phyloP scores from a whole-genome alignment of 495 filamentous ascomycete genomes.

The Cetradonia linearis region DNA sequence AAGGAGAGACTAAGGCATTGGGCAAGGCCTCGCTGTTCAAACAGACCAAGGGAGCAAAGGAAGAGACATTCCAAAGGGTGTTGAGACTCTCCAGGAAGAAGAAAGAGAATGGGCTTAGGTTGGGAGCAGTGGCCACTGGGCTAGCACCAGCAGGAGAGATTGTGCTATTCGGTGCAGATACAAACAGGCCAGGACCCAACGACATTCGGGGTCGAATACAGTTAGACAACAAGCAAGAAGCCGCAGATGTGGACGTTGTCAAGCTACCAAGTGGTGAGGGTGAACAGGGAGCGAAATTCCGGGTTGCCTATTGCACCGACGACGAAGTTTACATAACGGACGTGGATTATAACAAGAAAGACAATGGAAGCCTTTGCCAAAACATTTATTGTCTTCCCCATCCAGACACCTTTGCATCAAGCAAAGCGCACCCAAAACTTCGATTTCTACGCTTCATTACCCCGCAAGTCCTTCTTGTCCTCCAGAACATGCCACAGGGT shows the following conservation, averaged over 20 bases:
- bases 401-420: constrained; percentile 37
- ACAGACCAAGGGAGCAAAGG: constrained; percentile 38
- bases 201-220: constrained; percentile 58
- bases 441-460: constrained; percentile 69
- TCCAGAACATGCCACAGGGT: constrained; percentile 45
- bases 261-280: constrained; percentile 36
- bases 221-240: constrained; percentile 54
- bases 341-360: constrained; percentile 29
- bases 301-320: constrained; percentile 71
- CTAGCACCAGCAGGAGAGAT: constrained; percentile 65
- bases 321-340: constrained; percentile 52
- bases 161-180: constrained; percentile 62
- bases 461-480: constrained; percentile 37
- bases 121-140: constrained; percentile 67
- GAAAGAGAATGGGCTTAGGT: constrained; percentile 35
- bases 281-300: constrained; percentile 47
- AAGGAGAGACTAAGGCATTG: constrained; percentile 29
- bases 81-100: constrained; percentile 45
- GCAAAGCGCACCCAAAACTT: constrained; percentile 39
- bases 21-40: constrained; percentile 50
- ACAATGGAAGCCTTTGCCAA: constrained; percentile 44
- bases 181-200: constrained; percentile 41
- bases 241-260: constrained; percentile 70
- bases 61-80: constrained; percentile 70
- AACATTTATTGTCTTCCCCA: constrained; percentile 52